These are phyloP conservation scores for Podosphaera xanthii DNA, from an alignment of 2,329 filamentous ascomycete genomes.

Conservation along the genomic window DNA sequence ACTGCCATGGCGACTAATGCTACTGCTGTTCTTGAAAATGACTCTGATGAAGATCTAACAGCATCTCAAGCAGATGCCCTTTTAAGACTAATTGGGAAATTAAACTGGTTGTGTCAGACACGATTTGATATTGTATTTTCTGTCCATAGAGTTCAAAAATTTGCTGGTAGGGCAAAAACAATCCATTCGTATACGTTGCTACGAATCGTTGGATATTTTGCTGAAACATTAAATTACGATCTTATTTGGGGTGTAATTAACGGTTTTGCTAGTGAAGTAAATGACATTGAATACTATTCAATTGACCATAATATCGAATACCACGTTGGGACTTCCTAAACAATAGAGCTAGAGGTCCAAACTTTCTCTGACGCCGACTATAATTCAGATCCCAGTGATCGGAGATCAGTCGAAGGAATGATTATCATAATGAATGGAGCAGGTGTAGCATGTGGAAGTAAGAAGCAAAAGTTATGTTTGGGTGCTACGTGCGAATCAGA, in stretches of 20 bases:
- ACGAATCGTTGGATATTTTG: not conserved
- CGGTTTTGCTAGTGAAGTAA: not conserved
- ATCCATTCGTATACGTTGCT: constrained; percentile 1
- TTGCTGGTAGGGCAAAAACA: not conserved
- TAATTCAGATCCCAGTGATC: not conserved
- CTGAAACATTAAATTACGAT: not conserved
- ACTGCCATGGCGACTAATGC: not conserved
- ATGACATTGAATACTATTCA: not conserved
- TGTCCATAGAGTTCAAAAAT: not conserved
- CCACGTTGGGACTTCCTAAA: no score
- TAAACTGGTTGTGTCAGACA: not conserved
- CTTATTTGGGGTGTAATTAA: not conserved
- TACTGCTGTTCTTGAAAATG: not conserved
- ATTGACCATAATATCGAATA: no score
- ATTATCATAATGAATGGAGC: not conserved
- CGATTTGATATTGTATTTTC: not conserved
- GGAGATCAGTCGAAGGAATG: not conserved
- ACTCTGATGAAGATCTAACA: not conserved
- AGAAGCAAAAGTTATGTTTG: not conserved
- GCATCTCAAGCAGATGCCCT: not conserved
- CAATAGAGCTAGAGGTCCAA: no score
- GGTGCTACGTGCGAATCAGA: not conserved
- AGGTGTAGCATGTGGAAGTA: not conserved
- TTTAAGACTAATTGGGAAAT: not conserved
- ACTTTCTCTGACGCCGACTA: not conserved